A percentile compares a stretch with the other conserved stretches of the same genome.
phyloP scores from a whole-genome alignment of 495 filamentous ascomycete species.

The Penicillium flavigenum region DNA sequence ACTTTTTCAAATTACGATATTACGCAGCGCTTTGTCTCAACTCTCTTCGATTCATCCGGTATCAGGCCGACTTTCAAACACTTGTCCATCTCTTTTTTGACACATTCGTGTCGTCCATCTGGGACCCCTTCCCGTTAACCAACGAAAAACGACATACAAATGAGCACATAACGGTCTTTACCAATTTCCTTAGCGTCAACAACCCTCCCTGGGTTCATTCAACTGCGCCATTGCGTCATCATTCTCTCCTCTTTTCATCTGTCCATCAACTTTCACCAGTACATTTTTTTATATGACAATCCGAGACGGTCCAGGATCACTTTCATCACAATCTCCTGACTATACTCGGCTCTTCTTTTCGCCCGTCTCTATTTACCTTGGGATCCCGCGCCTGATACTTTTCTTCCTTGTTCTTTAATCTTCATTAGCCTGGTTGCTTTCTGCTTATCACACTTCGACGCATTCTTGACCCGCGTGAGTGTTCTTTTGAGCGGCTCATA shows the following conservation, averaged over 20 bases:
- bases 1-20: conserved; percentile 43
- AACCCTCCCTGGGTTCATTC: conserved; percentile 47
- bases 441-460: conserved; percentile 26
- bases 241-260: conserved; percentile 54
- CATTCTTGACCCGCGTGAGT: conserved; percentile 39
- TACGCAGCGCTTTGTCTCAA: conserved; percentile 48
- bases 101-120: conserved; percentile 34
- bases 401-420: conserved; percentile 40
- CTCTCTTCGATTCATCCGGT: conserved; percentile 26
- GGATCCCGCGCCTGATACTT: conserved; percentile 37
- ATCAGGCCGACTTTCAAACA: conserved; percentile 21
- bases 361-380: conserved; percentile 20
- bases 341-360: conserved; percentile 25
- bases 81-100: conserved; percentile 43
- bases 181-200: conserved; percentile 50
- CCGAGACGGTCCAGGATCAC: conserved; percentile 43
- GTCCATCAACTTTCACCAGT: conserved; percentile 54
- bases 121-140: conserved; percentile 42
- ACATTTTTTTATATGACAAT: conserved; percentile 60
- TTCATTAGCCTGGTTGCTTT: conserved; percentile 42
- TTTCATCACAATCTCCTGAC: conserved; percentile 17
- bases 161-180: conserved; percentile 68
- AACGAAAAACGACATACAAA: conserved; percentile 51
- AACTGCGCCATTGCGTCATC: conserved; percentile 45
- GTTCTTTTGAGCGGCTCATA: conserved; percentile 32